Percentiles rank a stretch among this genome's conserved stretches.
phyloP scores from a whole-genome alignment of 139 green algal genomes.

The Auxenochlorella protothecoides region DNA sequence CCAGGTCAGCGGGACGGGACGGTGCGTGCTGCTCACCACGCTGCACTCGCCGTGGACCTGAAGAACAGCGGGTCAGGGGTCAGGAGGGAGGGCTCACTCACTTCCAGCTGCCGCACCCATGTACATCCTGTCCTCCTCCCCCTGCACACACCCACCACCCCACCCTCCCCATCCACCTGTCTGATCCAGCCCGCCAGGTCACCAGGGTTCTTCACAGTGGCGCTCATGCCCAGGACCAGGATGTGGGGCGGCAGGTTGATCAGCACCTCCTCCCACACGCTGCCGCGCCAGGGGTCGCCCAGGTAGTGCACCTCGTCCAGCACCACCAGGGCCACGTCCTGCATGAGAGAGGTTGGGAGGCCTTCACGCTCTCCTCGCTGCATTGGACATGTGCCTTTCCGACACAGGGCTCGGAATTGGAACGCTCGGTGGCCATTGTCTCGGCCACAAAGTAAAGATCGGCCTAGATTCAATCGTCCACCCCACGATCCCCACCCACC shows the following conservation, averaged over 20 bases:
- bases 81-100: neutral
- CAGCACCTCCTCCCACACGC: slow-evolving; percentile 94
- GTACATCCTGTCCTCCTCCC: too few species aligned
- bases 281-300: slow-evolving; percentile 63
- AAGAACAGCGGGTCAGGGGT: neutral
- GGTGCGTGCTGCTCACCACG: slow-evolving; percentile 66
- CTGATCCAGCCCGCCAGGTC: slow-evolving; percentile 89
- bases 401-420: neutral
- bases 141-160: neutral
- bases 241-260: slow-evolving; percentile 88
- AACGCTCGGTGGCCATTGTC: neutral
- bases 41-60: slow-evolving; percentile 60
- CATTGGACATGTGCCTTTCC: neutral
- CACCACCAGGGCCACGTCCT: slow-evolving; percentile 81
- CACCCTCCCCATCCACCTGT: slow-evolving; percentile 35
- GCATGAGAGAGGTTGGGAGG: slow-evolving; percentile 21
- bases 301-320: slow-evolving; percentile 94
- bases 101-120: too few species aligned
- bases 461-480: neutral
- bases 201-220: slow-evolving; percentile 86
- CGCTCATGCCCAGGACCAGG: slow-evolving; percentile 85
- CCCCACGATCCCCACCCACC: too few species aligned
- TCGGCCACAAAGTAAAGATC: too few species aligned
- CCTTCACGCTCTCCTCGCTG: neutral
- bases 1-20: slow-evolving; percentile 90